Conservation (phyloP, 441 rosid species). For the Macaranga tanarius region DNA sequence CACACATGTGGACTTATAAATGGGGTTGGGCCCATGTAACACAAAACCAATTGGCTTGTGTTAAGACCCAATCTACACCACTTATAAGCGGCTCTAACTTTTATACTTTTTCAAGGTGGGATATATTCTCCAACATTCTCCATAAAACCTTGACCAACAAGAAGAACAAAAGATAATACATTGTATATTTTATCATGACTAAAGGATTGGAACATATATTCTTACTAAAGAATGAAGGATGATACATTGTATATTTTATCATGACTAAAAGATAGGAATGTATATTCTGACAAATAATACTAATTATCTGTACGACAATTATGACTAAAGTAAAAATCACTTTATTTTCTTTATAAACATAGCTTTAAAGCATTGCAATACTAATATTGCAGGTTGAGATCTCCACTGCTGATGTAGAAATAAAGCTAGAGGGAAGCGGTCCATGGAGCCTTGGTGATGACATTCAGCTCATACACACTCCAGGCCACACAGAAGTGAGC, state of each 20-base stretch:
- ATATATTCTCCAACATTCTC: no score
- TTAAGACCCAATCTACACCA: no score
- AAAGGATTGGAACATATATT: neutral
- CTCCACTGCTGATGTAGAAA: conserved; percentile 52
- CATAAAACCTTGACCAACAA: no score
- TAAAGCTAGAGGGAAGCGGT: conserved; percentile 60
- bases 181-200: neutral
- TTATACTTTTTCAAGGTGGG: no score
- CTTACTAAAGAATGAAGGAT: neutral
- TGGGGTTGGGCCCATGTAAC: no score
- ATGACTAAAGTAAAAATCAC: neutral
- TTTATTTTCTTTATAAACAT: neutral
- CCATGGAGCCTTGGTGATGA: conserved; percentile 56
- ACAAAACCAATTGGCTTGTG: no score
- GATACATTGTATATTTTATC: neutral
- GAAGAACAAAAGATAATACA: neutral
- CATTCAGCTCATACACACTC: conserved; percentile 54
- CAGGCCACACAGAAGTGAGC: conserved; percentile 56
- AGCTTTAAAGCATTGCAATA: neutral
- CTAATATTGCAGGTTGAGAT: conserved; percentile 41
- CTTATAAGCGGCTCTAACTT: no score
- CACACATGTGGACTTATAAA: no score
- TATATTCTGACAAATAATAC: neutral
- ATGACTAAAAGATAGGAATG: neutral
- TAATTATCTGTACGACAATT: neutral